phyloP scores from a whole-genome alignment of 2,329 filamentous ascomycete species.

The Zarea fungicola region DNA sequence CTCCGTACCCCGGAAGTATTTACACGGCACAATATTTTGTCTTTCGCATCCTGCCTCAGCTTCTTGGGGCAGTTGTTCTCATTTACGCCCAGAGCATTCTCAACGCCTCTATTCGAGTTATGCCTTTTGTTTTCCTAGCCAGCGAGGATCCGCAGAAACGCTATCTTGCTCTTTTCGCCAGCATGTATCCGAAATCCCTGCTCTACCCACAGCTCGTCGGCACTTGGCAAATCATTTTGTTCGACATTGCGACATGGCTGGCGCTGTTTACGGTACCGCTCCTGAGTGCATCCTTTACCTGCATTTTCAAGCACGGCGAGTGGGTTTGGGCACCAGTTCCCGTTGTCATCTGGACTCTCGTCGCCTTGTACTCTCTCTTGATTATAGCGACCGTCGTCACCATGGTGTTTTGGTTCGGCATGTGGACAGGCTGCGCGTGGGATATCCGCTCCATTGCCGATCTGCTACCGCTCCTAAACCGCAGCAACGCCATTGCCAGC shows the following conservation, averaged over 20 bases:
- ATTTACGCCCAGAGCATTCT: conserved; percentile 74
- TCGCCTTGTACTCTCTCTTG: conserved; percentile 67
- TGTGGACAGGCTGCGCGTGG: conserved; percentile 75
- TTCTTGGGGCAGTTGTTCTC: conserved; percentile 65
- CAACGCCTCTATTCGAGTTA: conserved; percentile 65
- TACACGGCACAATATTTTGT: conserved; percentile 75
- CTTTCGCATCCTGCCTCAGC: conserved; percentile 77
- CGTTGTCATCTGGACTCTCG: conserved; percentile 70
- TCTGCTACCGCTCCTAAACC: conserved; percentile 69
- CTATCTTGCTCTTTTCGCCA: conserved; percentile 60
- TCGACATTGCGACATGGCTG: conserved; percentile 68
- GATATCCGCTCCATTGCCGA: conserved; percentile 79
- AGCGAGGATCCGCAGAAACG: conserved; percentile 55
- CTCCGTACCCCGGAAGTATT: conserved; percentile 59
- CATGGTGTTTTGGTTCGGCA: conserved; percentile 58
- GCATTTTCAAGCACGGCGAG: conserved; percentile 47
- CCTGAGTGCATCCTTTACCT: conserved; percentile 69
- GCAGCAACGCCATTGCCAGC: conserved; percentile 70
- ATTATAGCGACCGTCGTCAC: conserved; percentile 49
- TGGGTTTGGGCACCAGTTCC: conserved; percentile 82
- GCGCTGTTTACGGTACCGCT: conserved; percentile 76
- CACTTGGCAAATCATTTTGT: conserved; percentile 60
- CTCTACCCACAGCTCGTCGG: conserved; percentile 55
- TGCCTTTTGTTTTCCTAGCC: conserved; percentile 75
- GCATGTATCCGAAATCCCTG: conserved; percentile 66